These are phyloP conservation scores for Neurospora pannonica DNA, from an alignment of 495 filamentous ascomycete genomes.

Conservation along the genomic window DNA sequence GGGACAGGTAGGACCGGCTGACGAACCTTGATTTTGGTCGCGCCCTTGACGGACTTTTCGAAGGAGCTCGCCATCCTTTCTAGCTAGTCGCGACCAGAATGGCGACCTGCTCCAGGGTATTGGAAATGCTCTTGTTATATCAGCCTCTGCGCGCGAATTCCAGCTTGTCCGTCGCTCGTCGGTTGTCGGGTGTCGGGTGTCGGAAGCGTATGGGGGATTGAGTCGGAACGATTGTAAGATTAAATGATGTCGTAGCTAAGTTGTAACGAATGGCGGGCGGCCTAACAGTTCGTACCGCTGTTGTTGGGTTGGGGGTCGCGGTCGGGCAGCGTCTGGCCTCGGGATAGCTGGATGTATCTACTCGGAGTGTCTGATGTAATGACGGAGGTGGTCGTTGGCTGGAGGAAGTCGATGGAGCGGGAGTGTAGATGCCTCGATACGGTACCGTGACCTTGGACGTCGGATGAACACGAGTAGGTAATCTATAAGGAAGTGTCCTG, in stretches of 20 bases:
- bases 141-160: neutral
- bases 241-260: neutral
- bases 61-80: constrained; percentile 66
- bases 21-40: constrained; percentile 85
- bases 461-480: neutral
- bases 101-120: neutral
- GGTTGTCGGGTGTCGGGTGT: neutral
- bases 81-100: constrained; percentile 3
- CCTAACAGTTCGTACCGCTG: neutral
- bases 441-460: neutral
- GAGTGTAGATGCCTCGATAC: neutral
- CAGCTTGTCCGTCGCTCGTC: neutral
- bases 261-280: neutral
- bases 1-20: neutral
- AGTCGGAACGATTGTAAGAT: neutral
- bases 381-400: neutral
- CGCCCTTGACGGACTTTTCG: constrained; percentile 89
- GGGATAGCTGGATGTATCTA: neutral
- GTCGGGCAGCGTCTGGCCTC: constrained; percentile 1
- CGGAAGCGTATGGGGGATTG: neutral
- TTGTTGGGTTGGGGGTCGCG: neutral
- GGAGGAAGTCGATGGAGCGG: neutral
- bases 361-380: neutral
- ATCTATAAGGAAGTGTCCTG: neutral
- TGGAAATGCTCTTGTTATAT: neutral